Percentiles rank a stretch among this genome's conserved stretches.
These are phyloP conservation scores for Kokia cookei DNA, from an alignment of 441 rosid species.

Conservation along the genomic window DNA sequence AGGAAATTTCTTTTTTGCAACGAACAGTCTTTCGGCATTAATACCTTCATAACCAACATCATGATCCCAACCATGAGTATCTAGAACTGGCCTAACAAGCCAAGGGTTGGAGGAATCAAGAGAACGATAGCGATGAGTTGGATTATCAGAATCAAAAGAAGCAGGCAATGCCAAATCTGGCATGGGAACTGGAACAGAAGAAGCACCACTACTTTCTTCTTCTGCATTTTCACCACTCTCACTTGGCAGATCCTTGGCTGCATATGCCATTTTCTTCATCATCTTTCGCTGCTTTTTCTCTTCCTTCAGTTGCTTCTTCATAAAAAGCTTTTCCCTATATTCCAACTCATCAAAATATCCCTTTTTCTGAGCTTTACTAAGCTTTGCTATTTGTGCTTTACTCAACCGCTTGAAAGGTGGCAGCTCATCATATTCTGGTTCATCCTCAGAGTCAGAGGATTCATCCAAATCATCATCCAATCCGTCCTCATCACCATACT, in stretches of 20 bases:
- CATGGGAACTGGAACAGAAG: conserved; percentile 86
- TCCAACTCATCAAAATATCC: conserved; percentile 85
- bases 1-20: conserved; percentile 60
- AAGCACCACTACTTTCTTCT: conserved; percentile 68
- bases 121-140: conserved; percentile 82
- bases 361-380: conserved; percentile 68
- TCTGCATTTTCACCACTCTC: conserved; percentile 48
- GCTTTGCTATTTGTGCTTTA: conserved; percentile 61
- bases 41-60: conserved; percentile 97
- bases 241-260: conserved; percentile 48
- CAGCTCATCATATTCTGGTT: conserved; percentile 68
- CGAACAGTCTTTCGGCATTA: conserved; percentile 69
- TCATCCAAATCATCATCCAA: conserved; percentile 68
- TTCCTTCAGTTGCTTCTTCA: conserved; percentile 89
- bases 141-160: conserved; percentile 92
- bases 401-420: conserved; percentile 81
- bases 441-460: conserved; percentile 77
- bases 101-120: conserved; percentile 77
- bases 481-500: conserved; percentile 67
- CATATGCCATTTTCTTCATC: conserved; percentile 71
- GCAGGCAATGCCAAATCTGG: conserved; percentile 91
- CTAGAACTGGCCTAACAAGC: conserved; percentile 89
- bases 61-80: conserved; percentile 97
- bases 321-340: conserved; percentile 76
- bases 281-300: conserved; percentile 63